Evolutionary conservation across 2,329 filamentous ascomycete species (phyloP).

Genomic region (Diaporthe sp.): DNA sequence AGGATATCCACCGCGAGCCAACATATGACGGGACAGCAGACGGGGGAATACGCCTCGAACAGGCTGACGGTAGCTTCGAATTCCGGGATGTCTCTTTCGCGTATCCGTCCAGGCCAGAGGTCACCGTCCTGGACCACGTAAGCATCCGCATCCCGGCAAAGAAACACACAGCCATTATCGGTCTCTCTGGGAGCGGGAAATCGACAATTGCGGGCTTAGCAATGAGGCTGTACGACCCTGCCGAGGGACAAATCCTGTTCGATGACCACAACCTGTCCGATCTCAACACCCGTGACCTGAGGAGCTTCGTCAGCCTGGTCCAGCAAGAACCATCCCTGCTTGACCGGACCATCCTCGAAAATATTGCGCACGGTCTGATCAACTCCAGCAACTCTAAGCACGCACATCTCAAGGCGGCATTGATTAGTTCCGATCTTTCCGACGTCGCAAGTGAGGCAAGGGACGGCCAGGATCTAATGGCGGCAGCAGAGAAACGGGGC

Average conservation of each 20-base stretch:
- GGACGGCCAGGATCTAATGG: slow-evolving; percentile 37
- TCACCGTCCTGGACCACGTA: slow-evolving; percentile 54
- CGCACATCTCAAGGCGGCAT: slow-evolving; percentile 46
- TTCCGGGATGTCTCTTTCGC: slow-evolving; percentile 49
- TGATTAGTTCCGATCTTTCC: slow-evolving; percentile 56
- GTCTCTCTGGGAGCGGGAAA: slow-evolving; percentile 68
- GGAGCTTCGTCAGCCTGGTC: slow-evolving; percentile 46
- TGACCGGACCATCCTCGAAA: slow-evolving; percentile 52
- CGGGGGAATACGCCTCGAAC: slow-evolving; percentile 34
- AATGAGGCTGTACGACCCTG: slow-evolving; percentile 58
- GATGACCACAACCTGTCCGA: slow-evolving; percentile 49
- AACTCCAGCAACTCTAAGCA: slow-evolving; percentile 47
- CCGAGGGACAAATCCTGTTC: slow-evolving; percentile 49
- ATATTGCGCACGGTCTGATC: slow-evolving; percentile 54
- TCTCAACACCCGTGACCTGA: slow-evolving; percentile 51
- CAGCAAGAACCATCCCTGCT: slow-evolving; percentile 48
- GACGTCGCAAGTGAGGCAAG: slow-evolving; percentile 51
- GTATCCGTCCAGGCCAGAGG: slow-evolving; percentile 56
- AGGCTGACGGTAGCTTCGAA: slow-evolving; percentile 28
- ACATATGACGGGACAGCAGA: slow-evolving; percentile 51
- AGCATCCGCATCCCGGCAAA: slow-evolving; percentile 50
- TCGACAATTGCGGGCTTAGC: slow-evolving; percentile 61
- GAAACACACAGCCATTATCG: slow-evolving; percentile 67
- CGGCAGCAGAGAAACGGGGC: slow-evolving; percentile 37
- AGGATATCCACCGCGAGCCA: slow-evolving; percentile 61